Evolutionary conservation across 129 eudicot species (phyloP), one percentile per base, ranked within the genome.

Genomic region (Flaveria trinervia): DNA sequence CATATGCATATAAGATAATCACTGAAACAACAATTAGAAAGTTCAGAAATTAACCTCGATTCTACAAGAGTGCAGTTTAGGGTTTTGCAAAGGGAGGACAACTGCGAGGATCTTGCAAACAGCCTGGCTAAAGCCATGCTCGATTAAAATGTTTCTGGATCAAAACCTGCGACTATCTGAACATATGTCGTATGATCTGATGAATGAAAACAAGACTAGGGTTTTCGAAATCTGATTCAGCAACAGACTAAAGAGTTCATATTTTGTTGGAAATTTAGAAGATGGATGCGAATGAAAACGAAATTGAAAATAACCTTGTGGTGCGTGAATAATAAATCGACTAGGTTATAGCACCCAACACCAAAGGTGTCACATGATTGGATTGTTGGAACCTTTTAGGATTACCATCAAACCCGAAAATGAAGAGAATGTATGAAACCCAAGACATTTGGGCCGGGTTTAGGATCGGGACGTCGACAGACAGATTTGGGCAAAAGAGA

Each of bases 121-220:
- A 86, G 65, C 80, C 84, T 79, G 71, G 84, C 75, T 52, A 82
- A 60, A 51, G 83, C 77, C 97, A 91, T 91, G 46, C 41, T 77
- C 54, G 76, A 67, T 22, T 39, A 41, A 46, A 22, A 7, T 44
- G 70, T 25, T 61, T 74, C 16, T 14, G 45, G 62, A 62, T 26
- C 62, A 64, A 14, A 10, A 28, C 2, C 14, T 64, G 54, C 23
- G 10, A n/a, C 15, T 46, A 62, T 26, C 18, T 75, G 71, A 62
- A 6, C 79, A 62, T 75, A 9, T 62, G 7, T 46, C 15, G 36
- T 62, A 62, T 23, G 62, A 62, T 75, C 59, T 46, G 62, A 62
- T 26, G 20, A 49, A 62, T 10, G 51, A 74, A 41, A 45, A 60
- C 20, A 26, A 48, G 16, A 45, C 25, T 30, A 72, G 67, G 66